Percentiles rank a stretch among this genome's conserved stretches.
Evolutionary conservation across 2,329 filamentous ascomycete genomes (phyloP).

Genomic region (Pseudopyrenochaeta lycopersici): DNA sequence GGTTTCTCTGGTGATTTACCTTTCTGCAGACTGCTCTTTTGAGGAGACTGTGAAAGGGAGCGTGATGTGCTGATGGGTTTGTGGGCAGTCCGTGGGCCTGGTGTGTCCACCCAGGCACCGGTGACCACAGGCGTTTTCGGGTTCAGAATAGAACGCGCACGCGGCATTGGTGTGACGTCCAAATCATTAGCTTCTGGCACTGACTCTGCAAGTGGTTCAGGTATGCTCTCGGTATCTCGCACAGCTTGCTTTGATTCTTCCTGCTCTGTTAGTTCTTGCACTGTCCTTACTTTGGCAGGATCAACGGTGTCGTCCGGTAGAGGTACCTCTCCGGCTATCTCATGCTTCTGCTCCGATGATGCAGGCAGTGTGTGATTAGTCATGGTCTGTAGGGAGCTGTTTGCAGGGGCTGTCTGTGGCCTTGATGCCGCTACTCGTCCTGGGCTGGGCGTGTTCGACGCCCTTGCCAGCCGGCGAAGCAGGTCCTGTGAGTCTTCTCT

Average conservation of each 20-base stretch:
- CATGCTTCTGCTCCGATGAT: neutral
- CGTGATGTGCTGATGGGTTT: slow-evolving; percentile 16
- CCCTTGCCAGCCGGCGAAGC: slow-evolving; percentile 56
- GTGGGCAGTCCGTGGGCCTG: slow-evolving; percentile 38
- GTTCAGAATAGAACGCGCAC: slow-evolving; percentile 27
- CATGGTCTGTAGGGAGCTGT: slow-evolving; percentile 22
- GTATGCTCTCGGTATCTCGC: slow-evolving; percentile 6
- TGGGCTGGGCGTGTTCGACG: slow-evolving; percentile 58
- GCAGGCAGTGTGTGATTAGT: slow-evolving; percentile 2
- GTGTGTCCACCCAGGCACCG: slow-evolving; percentile 60
- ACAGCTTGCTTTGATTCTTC: slow-evolving; percentile 14
- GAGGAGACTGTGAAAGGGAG: slow-evolving; percentile 27
- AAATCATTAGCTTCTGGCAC: slow-evolving; percentile 15
- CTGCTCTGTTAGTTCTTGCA: slow-evolving; percentile 7
- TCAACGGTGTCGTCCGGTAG: slow-evolving; percentile 4
- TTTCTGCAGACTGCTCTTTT: slow-evolving; percentile 23
- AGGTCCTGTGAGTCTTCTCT: slow-evolving; percentile 57
- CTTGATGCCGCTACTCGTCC: slow-evolving; percentile 31
- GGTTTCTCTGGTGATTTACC: slow-evolving; percentile 18
- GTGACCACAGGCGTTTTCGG: slow-evolving; percentile 57
- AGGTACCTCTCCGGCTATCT: slow-evolving; percentile 3
- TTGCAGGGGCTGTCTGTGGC: slow-evolving; percentile 30
- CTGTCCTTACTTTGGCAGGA: neutral
- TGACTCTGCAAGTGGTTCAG: slow-evolving; percentile 8
- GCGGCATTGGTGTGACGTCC: slow-evolving; percentile 41